Conservation (phyloP, 164 flowering plant species). For the Cinnamomum micranthum region DNA sequence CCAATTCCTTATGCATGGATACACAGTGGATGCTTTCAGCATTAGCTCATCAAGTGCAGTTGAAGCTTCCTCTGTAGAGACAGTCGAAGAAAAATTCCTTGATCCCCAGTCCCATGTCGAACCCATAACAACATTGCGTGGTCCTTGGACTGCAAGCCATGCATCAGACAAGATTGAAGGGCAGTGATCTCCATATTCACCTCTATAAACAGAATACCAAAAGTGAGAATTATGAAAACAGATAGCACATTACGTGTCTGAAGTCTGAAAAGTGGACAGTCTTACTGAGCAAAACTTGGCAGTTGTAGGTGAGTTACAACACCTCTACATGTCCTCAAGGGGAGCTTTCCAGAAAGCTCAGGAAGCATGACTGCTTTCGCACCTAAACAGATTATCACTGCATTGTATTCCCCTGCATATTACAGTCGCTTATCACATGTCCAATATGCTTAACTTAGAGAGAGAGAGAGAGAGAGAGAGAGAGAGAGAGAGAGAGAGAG, state of each 20-base stretch:
- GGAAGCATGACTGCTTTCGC: slow-evolving; percentile 72
- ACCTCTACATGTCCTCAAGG: slow-evolving; percentile 91
- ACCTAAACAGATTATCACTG: slow-evolving; percentile 74
- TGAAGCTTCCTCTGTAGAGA: slow-evolving; percentile 63
- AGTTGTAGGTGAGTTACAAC: slow-evolving; percentile 63
- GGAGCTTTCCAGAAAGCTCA: slow-evolving; percentile 75
- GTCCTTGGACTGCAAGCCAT: slow-evolving; percentile 84
- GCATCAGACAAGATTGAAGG: slow-evolving; percentile 91
- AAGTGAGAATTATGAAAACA: not conserved
- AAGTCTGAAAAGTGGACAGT: not conserved
- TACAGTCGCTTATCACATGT: not conserved
- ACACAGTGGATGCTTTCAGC: slow-evolving; percentile 62
- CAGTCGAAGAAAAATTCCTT: slow-evolving; percentile 50
- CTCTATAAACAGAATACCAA: slow-evolving; percentile 30
- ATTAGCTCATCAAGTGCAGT: slow-evolving; percentile 62
- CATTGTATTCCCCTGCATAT: slow-evolving; percentile 63
- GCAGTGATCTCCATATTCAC: slow-evolving; percentile 47
- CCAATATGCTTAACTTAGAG: too few relatives aligned
- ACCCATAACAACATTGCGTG: slow-evolving; percentile 61
- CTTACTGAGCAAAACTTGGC: slow-evolving; percentile 22
- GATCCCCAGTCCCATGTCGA: slow-evolving; percentile 98
- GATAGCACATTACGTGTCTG: not conserved
- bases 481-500: too few relatives aligned
- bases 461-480: too few relatives aligned
- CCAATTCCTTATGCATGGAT: slow-evolving; percentile 73